Base-by-base conservation (phyloP, 352 stramenopile species). In the Halophytophthora polymorphica region DNA sequence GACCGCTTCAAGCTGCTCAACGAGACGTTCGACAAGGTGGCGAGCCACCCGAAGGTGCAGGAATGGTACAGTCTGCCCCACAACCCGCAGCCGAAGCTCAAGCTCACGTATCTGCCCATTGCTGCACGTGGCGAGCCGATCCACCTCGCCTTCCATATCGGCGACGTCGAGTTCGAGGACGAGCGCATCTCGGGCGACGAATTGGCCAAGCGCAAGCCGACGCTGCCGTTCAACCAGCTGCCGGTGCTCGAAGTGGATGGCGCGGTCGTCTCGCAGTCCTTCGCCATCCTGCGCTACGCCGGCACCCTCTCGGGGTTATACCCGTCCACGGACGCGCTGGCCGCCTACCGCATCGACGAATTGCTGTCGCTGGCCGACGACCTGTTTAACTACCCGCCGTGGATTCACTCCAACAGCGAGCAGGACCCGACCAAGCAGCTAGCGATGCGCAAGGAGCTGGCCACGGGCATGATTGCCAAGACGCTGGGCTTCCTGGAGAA, bases 101-200 rank as follows among this genome's bases (percentile, higher is more conserved):
- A 79, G 44, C 71, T 88, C n/a, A 77, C 56, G 2, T 89, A 89
- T 45, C 76, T 87, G 21, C 40, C 66, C 1, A 1, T 66, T n/a
- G 21, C 55, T 18, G 71, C 69, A 11, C 68, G 64, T 41, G 73
- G 59, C 0, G 78, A 88, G 47, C 39, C 66, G 3, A 82, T 75
- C 7, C 57, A 73, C 10, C 63, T 89, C n/a, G 66, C 65, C 0
- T 55, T 84, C 22, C 58, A 58, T 31, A 71, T 89, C 36, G 69
- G 60, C 18, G 71, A 68, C 19, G 59, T 89, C 12, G 43, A 60
- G 7, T 89, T 85, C 45, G 65, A 71, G 11, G 71, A 89, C 52
- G 42, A 69, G 22, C 58, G 59, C 12, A 15, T 86, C n/a, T 51
- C 47, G 2, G 56, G 58, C 33, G 54, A 72, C 18, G 54, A 85